Conservation (phyloP, 495 filamentous ascomycete species). For the Hyaloscypha variabilis region DNA sequence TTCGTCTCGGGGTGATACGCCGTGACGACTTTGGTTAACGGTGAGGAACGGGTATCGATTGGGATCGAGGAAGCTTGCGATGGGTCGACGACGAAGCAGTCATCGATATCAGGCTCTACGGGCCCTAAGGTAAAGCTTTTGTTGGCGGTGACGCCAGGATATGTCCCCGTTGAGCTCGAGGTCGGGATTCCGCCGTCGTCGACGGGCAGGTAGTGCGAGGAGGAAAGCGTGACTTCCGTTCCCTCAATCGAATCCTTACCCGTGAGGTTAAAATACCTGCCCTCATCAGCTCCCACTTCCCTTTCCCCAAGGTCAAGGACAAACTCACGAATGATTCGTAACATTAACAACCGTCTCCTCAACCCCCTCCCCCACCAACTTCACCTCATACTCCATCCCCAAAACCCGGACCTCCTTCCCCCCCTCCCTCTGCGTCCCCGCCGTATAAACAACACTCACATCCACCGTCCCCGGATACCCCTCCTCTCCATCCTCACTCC, state of each 20-base stretch:
- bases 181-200: conserved; percentile 70
- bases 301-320: background rate
- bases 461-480: conserved; percentile 86
- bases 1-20: conserved; percentile 71
- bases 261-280: conserved; percentile 90
- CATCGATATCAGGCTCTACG: conserved; percentile 75
- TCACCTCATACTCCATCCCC: conserved; percentile 86
- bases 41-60: conserved; percentile 72
- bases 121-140: conserved; percentile 69
- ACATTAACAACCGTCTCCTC: conserved; percentile 88
- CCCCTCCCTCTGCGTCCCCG: conserved; percentile 62
- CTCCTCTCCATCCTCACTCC: conserved; percentile 77
- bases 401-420: conserved; percentile 67
- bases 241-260: conserved; percentile 70
- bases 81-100: conserved; percentile 82
- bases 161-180: conserved; percentile 52
- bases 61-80: conserved; percentile 59
- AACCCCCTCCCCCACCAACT: conserved; percentile 70
- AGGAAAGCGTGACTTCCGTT: conserved; percentile 71
- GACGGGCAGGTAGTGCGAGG: conserved; percentile 73
- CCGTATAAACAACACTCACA: conserved; percentile 75
- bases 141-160: conserved; percentile 62
- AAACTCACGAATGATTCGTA: conserved; percentile 87
- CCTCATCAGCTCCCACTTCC: conserved; percentile 3
- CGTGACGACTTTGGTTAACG: conserved; percentile 64